Conservation (phyloP, 805 yeast species). For the Schwanniomyces vanrijiae region DNA sequence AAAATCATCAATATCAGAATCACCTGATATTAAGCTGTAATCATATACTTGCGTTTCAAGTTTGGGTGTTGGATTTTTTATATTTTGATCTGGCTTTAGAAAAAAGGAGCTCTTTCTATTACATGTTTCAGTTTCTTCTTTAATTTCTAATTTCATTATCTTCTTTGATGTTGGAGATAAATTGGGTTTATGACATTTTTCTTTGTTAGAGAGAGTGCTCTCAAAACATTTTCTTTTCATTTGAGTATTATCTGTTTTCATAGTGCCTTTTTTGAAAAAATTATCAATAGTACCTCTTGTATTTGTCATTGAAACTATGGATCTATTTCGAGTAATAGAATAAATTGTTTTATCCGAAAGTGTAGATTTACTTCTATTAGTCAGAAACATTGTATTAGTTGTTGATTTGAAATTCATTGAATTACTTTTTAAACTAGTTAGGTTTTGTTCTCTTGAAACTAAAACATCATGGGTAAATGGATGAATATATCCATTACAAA, state of each 20-base stretch:
- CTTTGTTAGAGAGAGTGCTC: neutral
- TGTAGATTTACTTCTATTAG: neutral
- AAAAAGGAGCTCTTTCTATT: conserved; percentile 14
- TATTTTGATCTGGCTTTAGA: neutral
- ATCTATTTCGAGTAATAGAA: neutral
- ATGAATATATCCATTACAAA: conserved; percentile 66
- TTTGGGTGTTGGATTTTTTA: neutral
- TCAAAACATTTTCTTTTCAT: neutral
- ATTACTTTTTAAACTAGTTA: conserved; percentile 18
- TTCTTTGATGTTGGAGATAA: conserved; percentile 19
- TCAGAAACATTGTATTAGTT: neutral
- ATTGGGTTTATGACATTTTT: neutral
- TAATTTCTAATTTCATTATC: neutral
- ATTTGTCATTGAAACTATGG: neutral
- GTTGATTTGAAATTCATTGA: conserved; percentile 10
- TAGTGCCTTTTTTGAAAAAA: conserved; percentile 5
- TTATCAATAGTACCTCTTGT: conserved; percentile 5
- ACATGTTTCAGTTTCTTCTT: neutral
- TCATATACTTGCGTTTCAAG: neutral
- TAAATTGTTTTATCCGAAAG: neutral
- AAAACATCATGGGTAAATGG: conserved; percentile 58
- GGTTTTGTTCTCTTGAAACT: conserved; percentile 46
- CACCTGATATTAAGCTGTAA: conserved; percentile 15
- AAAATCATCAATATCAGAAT: conserved; percentile 30
- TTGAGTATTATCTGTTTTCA: conserved; percentile 1